Conservation (phyloP, 805 yeast genomes). For the Wickerhamiella azymoides region DNA sequence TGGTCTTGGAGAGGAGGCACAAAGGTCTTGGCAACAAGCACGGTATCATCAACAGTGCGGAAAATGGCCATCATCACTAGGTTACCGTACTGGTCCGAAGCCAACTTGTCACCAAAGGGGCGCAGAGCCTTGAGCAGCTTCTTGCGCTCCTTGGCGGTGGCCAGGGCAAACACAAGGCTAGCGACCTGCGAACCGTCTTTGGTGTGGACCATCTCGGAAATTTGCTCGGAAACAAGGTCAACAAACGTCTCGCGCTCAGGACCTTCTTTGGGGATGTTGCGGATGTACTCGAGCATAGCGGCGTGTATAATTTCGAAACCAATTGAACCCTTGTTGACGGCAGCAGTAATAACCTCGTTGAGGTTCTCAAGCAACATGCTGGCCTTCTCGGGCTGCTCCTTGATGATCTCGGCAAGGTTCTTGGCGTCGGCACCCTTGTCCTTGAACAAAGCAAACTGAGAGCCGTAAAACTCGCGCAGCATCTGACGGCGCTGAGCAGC, state of each 20-base stretch:
- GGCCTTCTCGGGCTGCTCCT: constrained; percentile 63
- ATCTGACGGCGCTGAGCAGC: constrained; percentile 77
- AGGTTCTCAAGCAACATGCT: constrained; percentile 61
- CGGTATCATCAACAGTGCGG: constrained; percentile 89
- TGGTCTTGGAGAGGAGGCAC: constrained; percentile 36
- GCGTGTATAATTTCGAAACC: constrained; percentile 95
- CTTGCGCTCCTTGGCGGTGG: constrained; percentile 89
- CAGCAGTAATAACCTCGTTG: constrained; percentile 69
- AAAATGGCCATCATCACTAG: constrained; percentile 62
- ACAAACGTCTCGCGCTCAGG: constrained; percentile 62
- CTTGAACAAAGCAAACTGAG: constrained; percentile 82
- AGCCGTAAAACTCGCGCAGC: constrained; percentile 93
- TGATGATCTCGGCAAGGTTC: constrained; percentile 50
- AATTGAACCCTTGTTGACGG: constrained; percentile 89
- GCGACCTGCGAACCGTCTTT: constrained; percentile 92
- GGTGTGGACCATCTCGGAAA: constrained; percentile 91
- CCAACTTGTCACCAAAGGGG: constrained; percentile 59
- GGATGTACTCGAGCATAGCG: constrained; percentile 79
- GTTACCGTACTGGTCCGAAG: constrained; percentile 78
- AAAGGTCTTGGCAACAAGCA: constrained; percentile 61
- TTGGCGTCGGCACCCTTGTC: constrained; percentile 53
- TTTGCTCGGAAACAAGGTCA: constrained; percentile 71
- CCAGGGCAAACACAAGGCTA: constrained; percentile 58
- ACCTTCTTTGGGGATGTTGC: constrained; percentile 46
- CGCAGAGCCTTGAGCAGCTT: constrained; percentile 55